Conservation (phyloP, 306 rosid species). For the Cucumis hystrix region DNA sequence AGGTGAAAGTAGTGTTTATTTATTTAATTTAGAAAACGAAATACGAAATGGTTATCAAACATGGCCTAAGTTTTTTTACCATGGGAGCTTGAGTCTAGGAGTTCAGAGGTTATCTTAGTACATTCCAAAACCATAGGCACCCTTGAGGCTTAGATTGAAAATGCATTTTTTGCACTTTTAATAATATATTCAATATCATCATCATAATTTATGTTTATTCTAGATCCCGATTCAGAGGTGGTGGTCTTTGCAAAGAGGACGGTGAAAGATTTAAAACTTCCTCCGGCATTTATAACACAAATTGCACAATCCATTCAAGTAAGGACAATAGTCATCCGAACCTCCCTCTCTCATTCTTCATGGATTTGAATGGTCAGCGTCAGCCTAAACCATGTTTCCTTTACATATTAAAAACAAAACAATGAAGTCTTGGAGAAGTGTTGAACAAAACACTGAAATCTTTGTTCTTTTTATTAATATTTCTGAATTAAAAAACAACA, state of each 20-base stretch:
- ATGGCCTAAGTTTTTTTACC: background rate
- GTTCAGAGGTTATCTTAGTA: background rate
- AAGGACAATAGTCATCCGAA: conserved; percentile 1
- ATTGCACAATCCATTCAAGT: conserved; percentile 83
- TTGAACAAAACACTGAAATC: no score
- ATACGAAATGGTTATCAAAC: no score
- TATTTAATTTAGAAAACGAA: no score
- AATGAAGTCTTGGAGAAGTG: no score
- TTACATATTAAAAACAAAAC: background rate
- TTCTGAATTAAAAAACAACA: no score
- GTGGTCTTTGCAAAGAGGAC: conserved; percentile 66
- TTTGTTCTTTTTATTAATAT: no score
- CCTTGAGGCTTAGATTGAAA: background rate
- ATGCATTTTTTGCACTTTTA: background rate
- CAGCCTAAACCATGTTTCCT: background rate
- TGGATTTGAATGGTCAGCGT: conserved; percentile 1
- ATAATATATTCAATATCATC: background rate
- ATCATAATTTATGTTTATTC: background rate
- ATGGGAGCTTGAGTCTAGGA: background rate
- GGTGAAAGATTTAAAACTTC: conserved; percentile 71
- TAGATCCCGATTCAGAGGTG: conserved; percentile 80
- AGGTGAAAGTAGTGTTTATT: no score
- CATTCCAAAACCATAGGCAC: background rate
- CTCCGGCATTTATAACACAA: conserved; percentile 60
- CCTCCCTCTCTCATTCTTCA: background rate